A percentile compares a stretch with the other conserved stretches of the same genome.
Conservation (phyloP, 805 yeast genomes). For the Sugiyamaella floridensis region DNA sequence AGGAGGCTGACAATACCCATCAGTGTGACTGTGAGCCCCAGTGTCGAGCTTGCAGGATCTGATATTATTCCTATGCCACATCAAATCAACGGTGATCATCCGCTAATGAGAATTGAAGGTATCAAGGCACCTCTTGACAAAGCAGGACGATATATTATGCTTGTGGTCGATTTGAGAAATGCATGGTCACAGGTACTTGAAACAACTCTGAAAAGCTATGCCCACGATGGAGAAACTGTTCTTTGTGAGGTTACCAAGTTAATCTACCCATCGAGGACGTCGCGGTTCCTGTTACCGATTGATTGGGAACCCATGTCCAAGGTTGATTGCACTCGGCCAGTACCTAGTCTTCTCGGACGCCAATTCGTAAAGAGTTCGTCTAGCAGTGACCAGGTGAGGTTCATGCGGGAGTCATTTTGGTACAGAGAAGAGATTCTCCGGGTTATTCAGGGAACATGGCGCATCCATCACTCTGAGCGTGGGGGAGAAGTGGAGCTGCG, state of each 20-base stretch:
- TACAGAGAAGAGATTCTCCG: slow-evolving; percentile 58
- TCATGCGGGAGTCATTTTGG: slow-evolving; percentile 71
- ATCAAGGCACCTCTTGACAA: slow-evolving; percentile 1
- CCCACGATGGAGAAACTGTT: slow-evolving; percentile 1
- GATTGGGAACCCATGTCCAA: slow-evolving; percentile 43
- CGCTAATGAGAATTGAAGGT: slow-evolving; percentile 26
- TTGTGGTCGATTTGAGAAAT: slow-evolving; percentile 73
- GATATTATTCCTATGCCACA: slow-evolving; percentile 48
- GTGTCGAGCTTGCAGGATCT: slow-evolving; percentile 67
- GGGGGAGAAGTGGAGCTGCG: slow-evolving; percentile 61
- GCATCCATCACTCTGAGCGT: slow-evolving; percentile 24
- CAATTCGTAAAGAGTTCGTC: slow-evolving; percentile 51
- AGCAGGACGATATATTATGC: slow-evolving; percentile 45
- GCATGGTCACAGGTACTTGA: slow-evolving; percentile 55
- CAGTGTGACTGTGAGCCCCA: slow-evolving; percentile 60
- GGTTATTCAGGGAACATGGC: slow-evolving; percentile 63
- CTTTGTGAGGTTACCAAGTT: slow-evolving; percentile 16
- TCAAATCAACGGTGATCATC: slow-evolving; percentile 7
- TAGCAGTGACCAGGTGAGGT: slow-evolving; percentile 49
- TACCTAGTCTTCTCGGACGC: slow-evolving; percentile 64
- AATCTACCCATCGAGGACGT: slow-evolving; percentile 40
- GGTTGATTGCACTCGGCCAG: slow-evolving; percentile 41
- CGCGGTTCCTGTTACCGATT: slow-evolving; percentile 67
- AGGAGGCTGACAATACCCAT: slow-evolving; percentile 64
- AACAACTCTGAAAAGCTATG: slow-evolving; percentile 24